Evolutionary conservation across 805 yeast genomes (phyloP), one percentile per base, ranked within the genome.

Genomic region (Zygoascus ofunaensis): DNA sequence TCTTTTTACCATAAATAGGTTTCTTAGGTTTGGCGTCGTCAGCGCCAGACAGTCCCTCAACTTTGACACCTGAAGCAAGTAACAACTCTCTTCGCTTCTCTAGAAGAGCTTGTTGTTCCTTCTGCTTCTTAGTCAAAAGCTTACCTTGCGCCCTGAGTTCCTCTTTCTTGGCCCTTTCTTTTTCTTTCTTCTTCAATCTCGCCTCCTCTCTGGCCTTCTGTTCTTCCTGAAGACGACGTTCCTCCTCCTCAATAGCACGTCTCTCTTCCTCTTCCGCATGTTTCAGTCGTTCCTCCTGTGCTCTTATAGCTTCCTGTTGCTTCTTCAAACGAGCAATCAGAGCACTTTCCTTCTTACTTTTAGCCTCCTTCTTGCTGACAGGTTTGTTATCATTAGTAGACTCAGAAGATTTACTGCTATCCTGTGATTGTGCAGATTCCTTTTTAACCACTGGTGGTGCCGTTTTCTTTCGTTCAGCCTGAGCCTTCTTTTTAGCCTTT

Each of bases 101-200:
- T 57, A 80, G 76, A 34, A 80, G 65, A 43, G 80, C 85, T 69
- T 85, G 84, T 62, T 87, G 95, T 65, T 87, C 95, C 67, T 84
- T 87, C 72, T 92, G 98, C 62, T 89, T 90, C 71, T 86, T 92
- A 48, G 96, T 84, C 60, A 92, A 69, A 44, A 81, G 79, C 62
- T 92, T 92, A 59, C 99, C 99, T 67, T 90, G 97, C 30, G 96
- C 92, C 68, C 85, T 86, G 63, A 92, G 77, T 68, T 86, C 90
- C 58, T 92, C 98, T 54, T 77, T 82, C 72, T 83, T 87, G 48
- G 75, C 74, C 66, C 75, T 82, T 58, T 90, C 97, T 62, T 78
- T 84, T 65, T 92, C 98, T 58, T 80, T 86, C 76, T 84, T 90
- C 45, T 66, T 66, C n/a, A 55, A 53, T 42, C 69, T 69, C 42